Evolutionary conservation across 805 yeast genomes (phyloP), one percentile per base, ranked within the genome.

Genomic region (Wickerhamomyces mucosus): DNA sequence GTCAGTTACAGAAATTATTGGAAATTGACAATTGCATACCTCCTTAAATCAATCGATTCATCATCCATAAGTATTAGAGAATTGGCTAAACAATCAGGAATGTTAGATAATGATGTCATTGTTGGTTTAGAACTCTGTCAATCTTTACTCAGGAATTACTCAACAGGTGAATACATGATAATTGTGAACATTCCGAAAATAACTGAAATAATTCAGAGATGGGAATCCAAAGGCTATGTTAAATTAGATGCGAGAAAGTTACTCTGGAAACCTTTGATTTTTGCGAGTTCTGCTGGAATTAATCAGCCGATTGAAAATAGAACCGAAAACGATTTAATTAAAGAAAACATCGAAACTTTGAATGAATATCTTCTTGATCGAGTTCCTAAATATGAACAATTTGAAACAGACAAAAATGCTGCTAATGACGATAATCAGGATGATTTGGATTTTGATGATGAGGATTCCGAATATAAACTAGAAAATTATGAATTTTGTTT

Each of bases 1-100:
- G 55, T 81, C 19, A 81, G 96, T 38, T 92, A 89, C 54, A 61
- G 94, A 39, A 81, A 75, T 44, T 89, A 81, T 54, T 92, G 97
- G 97, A 78, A 71, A 42, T 58, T 73, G 2, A 63, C 78, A 4
- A 58, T 85, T 7, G 69, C 92, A 8, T 64, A 58, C 22, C 43
- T 49, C 2, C 37, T 63, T 21, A 27, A 44, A 41, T 38, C 37
- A 26, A 19, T 27, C 26, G 18, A 28, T 11, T 33, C 37, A 9
- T 29, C 50, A 18, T 40, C 40, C 16, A 32, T 75, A 1, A 69
- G 88, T 0, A 66, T 89, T 12, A 69, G 74, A 15, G 75, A 67
- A 31, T 47, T 89, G 14, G 63, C 88, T 4, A 69, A 68, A 34
- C 48, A 72, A 10, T 83, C 96, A 0, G 96, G 96, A 0, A 81